These are phyloP conservation scores for Saccharum hybrid DNA, from an alignment of 202 grass and related monocot genomes.

Conservation along the genomic window DNA sequence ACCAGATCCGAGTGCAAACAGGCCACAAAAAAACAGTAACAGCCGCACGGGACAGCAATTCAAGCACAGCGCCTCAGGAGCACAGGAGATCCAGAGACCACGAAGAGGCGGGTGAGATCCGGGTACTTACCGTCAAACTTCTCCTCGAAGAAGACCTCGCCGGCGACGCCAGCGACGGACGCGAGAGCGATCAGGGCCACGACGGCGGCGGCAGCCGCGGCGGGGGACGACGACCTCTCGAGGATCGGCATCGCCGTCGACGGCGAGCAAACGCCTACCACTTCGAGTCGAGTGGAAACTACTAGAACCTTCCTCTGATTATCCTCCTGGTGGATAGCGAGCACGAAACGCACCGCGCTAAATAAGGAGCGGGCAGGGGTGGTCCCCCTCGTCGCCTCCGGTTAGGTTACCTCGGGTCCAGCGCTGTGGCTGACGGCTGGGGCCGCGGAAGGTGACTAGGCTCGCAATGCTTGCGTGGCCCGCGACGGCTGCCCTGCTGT, in stretches of 20 bases:
- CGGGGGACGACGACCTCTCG: slow-evolving; percentile 7
- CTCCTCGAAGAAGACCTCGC: slow-evolving; percentile 79
- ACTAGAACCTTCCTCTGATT: slow-evolving; percentile 26
- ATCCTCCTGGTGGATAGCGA: slow-evolving; percentile 4
- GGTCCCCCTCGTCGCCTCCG: no score
- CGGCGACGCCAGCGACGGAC: slow-evolving; percentile 41
- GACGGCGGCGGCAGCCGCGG: slow-evolving; percentile 21
- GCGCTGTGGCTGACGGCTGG: neutral
- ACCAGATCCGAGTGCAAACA: neutral
- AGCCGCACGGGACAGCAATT: no score
- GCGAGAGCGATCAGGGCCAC: slow-evolving; percentile 49
- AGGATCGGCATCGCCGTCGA: slow-evolving; percentile 43
- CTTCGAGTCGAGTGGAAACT: neutral
- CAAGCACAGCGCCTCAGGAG: no score
- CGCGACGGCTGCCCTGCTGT: neutral
- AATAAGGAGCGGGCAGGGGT: slow-evolving; percentile 19
- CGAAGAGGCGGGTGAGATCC: slow-evolving; percentile 11
- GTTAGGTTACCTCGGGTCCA: no score
- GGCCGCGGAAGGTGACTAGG: neutral
- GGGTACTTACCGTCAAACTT: slow-evolving; percentile 61
- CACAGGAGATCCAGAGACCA: neutral
- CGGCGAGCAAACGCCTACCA: neutral
- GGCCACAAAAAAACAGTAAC: neutral
- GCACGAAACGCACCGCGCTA: slow-evolving; percentile 21
- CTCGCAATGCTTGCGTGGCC: neutral